A percentile compares a stretch with the other conserved stretches of the same genome.
Conservation (phyloP, 1,284 basidiomycete genomes). For the Apiotrichum siamense region DNA sequence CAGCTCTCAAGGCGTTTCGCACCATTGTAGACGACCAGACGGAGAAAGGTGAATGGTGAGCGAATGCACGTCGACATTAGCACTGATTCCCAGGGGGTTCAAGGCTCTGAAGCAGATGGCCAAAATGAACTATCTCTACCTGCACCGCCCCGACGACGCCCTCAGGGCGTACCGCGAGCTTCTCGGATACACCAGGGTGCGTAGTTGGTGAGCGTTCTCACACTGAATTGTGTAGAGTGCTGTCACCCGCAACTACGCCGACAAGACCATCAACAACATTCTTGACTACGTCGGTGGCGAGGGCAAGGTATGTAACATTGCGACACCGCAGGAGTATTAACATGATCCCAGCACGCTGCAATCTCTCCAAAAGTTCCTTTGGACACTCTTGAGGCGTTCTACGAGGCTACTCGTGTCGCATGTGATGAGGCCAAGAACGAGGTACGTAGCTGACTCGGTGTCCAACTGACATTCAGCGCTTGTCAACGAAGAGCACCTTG, state of each 20-base stretch:
- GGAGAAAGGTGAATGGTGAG: constrained; percentile 86
- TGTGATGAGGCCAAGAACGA: constrained; percentile 94
- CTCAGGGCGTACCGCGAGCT: constrained; percentile 78
- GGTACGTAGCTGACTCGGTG: constrained; percentile 51
- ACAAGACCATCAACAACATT: constrained; percentile 98
- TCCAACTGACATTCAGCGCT: constrained; percentile 54
- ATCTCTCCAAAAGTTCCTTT: constrained; percentile 61
- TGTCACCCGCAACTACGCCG: constrained; percentile 58
- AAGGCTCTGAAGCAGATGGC: constrained; percentile 97
- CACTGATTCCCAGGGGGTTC: constrained; percentile 70
- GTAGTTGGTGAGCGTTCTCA: constrained; percentile 1
- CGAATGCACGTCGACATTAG: not conserved
- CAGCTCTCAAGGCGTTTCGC: constrained; percentile 78
- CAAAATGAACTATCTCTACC: constrained; percentile 79
- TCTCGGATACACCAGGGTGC: constrained; percentile 76
- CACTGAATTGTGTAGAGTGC: constrained; percentile 21
- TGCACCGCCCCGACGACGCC: constrained; percentile 75
- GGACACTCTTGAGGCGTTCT: constrained; percentile 86
- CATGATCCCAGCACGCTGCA: constrained; percentile 32
- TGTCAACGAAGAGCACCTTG: constrained; percentile 91
- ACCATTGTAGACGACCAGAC: constrained; percentile 81
- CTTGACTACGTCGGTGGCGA: constrained; percentile 92
- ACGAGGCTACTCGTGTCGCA: constrained; percentile 84
- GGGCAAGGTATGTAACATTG: constrained; percentile 60
- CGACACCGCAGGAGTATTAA: not conserved